phyloP scores from a whole-genome alignment of 805 yeast genomes.

The Candida saitoana region DNA sequence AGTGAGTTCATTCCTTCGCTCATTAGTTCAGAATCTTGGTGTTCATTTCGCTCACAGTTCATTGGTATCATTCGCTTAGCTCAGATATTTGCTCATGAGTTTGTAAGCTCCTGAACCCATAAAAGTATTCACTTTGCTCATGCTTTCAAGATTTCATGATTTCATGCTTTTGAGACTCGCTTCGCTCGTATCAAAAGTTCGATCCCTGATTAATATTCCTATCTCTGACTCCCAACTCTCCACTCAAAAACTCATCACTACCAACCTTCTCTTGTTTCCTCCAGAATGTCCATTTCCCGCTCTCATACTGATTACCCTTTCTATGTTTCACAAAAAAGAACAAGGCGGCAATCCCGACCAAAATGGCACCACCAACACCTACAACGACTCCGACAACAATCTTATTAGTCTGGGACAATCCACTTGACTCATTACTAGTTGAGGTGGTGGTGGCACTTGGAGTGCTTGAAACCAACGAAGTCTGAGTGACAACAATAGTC shows the following conservation, averaged over 20 bases:
- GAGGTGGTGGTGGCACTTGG: conserved; percentile 20
- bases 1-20: too few species aligned
- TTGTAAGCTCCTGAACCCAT: too few species aligned
- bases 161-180: too few species aligned
- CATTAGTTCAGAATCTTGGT: too few species aligned
- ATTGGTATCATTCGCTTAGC: too few species aligned
- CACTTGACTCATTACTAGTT: conserved; percentile 16
- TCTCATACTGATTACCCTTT: conserved; percentile 23
- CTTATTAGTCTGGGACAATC: conserved; percentile 39
- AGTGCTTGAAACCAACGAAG: conserved; percentile 23
- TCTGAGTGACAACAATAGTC: conserved; percentile 38
- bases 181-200: too few species aligned
- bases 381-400: conserved; percentile 47
- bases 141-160: too few species aligned
- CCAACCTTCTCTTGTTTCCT: conserved; percentile 41
- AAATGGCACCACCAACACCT: conserved; percentile 42
- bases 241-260: conserved; percentile 39
- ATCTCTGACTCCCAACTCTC: conserved; percentile 46
- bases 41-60: too few species aligned
- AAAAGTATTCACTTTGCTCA: too few species aligned
- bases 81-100: too few species aligned
- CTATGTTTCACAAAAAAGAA: conserved; percentile 34
- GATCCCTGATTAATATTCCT: conserved; percentile 45
- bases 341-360: conserved; percentile 31
- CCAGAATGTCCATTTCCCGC: conserved; percentile 47